Conservation (phyloP, 305 asterid genomes). For the Fraxinus latifolia region DNA sequence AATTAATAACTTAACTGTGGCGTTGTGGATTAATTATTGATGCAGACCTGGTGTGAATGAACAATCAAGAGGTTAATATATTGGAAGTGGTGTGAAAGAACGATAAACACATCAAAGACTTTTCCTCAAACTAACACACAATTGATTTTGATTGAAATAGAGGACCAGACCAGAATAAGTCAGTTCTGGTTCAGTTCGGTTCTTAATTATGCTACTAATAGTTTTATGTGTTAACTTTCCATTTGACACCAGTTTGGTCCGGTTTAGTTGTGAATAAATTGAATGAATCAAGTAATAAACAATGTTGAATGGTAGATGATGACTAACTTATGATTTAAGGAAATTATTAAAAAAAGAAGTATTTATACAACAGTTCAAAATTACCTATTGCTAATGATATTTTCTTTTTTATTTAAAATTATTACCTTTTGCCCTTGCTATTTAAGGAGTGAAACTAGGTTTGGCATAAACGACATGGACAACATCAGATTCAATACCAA, state of each 20-base stretch:
- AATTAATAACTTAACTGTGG: neutral
- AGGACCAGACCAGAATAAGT: neutral
- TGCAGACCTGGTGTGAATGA: neutral
- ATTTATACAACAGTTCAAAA: neutral
- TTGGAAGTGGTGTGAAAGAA: neutral
- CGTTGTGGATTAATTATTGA: neutral
- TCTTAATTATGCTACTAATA: neutral
- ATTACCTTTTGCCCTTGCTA: neutral
- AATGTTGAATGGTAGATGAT: neutral
- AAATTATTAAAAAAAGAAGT: neutral
- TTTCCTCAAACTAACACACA: neutral
- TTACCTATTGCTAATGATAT: neutral
- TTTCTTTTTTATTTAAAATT: neutral
- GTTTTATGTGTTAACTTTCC: neutral
- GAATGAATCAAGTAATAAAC: neutral
- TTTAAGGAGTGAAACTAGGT: neutral
- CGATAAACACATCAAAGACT: neutral
- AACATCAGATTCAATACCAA: constrained; percentile 54
- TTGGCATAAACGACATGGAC: constrained; percentile 30
- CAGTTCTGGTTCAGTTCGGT: neutral
- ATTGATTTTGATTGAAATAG: neutral
- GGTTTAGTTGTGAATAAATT: neutral
- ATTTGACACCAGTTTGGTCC: neutral
- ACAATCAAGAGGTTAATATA: neutral
- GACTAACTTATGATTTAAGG: neutral